These are phyloP conservation scores for Chaetomium sp. DNA, from an alignment of 2,329 filamentous ascomycete species.

Conservation along the genomic window DNA sequence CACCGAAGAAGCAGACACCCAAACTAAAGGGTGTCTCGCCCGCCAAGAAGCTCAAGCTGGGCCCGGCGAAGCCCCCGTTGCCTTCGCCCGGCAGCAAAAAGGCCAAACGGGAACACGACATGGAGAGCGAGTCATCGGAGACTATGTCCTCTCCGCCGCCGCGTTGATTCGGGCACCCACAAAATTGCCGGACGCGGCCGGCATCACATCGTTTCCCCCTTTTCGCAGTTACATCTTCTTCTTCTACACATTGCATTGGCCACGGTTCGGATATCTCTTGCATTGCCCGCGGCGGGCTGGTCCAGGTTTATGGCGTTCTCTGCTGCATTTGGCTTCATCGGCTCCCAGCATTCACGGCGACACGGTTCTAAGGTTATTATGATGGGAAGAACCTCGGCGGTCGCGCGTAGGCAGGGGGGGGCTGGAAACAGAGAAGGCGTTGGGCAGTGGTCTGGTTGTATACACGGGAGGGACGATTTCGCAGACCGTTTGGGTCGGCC, in stretches of 20 bases:
- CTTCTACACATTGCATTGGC: slow-evolving; percentile 15
- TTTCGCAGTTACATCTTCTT: slow-evolving; percentile 3
- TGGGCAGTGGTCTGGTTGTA: slow-evolving; percentile 13
- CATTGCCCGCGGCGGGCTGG: slow-evolving; percentile 24
- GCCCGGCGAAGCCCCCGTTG: slow-evolving; percentile 49
- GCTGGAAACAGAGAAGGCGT: slow-evolving; percentile 3
- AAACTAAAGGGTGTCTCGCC: slow-evolving; percentile 46
- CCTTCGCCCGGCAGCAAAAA: slow-evolving; percentile 54
- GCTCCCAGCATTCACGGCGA: slow-evolving; percentile 9
- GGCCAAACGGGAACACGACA: slow-evolving; percentile 53
- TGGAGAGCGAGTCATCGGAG: slow-evolving; percentile 59
- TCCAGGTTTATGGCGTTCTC: slow-evolving; percentile 16
- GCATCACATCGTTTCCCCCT: neutral
- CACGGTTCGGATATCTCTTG: slow-evolving; percentile 14
- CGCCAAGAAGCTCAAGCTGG: slow-evolving; percentile 50
- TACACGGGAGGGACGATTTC: neutral
- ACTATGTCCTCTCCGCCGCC: slow-evolving; percentile 57
- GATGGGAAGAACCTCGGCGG: neutral
- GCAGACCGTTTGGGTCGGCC: neutral
- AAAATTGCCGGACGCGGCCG: too few relatives aligned
- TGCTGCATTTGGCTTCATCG: slow-evolving; percentile 16
- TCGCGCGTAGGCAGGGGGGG: neutral
- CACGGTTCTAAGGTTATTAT: slow-evolving; percentile 1
- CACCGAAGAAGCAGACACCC: slow-evolving; percentile 48
- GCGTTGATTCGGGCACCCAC: slow-evolving; percentile 1